Evolutionary conservation across 768 basidiomycete species (phyloP), one percentile per base, ranked within the genome.

Genomic region (Hygrocybe punicea): DNA sequence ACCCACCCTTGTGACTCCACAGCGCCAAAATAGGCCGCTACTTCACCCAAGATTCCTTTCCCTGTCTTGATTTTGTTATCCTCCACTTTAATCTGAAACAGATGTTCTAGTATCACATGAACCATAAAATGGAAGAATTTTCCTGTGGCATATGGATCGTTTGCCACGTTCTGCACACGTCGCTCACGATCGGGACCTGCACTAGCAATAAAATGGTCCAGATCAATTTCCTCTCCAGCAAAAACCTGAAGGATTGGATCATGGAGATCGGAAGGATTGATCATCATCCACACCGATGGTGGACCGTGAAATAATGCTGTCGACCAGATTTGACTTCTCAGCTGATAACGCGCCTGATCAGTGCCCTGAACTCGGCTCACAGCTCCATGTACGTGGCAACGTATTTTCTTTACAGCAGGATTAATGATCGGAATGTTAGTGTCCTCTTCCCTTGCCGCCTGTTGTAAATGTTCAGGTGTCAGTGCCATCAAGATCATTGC

Each of bases 231-330:
- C 25, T 67, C 69, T 0, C 81, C 79, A 0, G 73, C 68, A 11
- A 82, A 64, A 0, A 81, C 69, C 51, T 81, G 78, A 0, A 72
- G 75, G 19, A 82, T 66, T 0, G 79, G 80, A 58, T 80, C 75
- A 36, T 77, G 71, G 0, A 70, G 60, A 56, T 81, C 76, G 0
- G 61, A 35, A 4, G 73, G 75, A 50, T 78, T 80, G 1, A 81
- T 67, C 0, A 78, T 81, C 1, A 75, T 59, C 79, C 79, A 81
- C 0, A 80, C 21, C 1, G 51, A 60, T 0, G 77, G 76, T 2
- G 73, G 71, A 14, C 65, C 65, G 24, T 60, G 61, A 1, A 59
- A 19, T 0, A 75, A 17, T 2, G 62, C 64, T 0, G 70, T 76
- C 2, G 67, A 63, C 76, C 76, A 78, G 2, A 79, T 71, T 37